A percentile compares a stretch with the other conserved stretches of the same genome.
These are phyloP conservation scores for Cryphonectria naterciae DNA, from an alignment of 2,329 filamentous ascomycete genomes.

Conservation along the genomic window DNA sequence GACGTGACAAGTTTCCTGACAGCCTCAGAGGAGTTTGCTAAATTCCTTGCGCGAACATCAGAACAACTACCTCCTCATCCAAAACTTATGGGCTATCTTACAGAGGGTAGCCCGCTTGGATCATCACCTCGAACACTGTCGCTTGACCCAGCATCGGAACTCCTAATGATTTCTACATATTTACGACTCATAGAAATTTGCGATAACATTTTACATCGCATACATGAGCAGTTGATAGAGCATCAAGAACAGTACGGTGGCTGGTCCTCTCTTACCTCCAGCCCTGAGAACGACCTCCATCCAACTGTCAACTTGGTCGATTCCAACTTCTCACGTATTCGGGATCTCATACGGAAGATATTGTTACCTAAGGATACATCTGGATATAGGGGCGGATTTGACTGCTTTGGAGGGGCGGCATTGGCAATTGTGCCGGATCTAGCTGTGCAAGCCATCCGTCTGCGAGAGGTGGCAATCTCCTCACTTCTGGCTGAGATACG, in stretches of 20 bases:
- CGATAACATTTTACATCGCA: background rate
- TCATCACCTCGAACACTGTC: background rate
- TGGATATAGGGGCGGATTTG: background rate
- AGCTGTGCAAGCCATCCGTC: background rate
- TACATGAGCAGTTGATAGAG: background rate
- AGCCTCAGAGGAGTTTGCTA: background rate
- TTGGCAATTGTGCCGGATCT: background rate
- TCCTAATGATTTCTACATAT: background rate
- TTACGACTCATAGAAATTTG: background rate
- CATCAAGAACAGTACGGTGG: background rate
- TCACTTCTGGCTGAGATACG: background rate
- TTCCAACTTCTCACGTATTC: background rate
- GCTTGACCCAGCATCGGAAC: slow-evolving; percentile 2
- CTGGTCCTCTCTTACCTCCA: background rate
- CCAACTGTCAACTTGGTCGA: background rate
- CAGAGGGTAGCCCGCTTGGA: background rate
- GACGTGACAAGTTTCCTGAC: background rate
- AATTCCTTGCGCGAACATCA: background rate
- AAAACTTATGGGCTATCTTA: background rate
- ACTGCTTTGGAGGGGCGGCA: background rate
- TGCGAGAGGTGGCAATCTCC: background rate
- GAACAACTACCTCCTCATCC: background rate
- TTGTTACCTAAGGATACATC: background rate
- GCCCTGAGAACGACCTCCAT: background rate
- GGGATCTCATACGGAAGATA: background rate